Evolutionary conservation across 176 grass and related monocot genomes (phyloP).

Genomic region (Neostapfia colusana): DNA sequence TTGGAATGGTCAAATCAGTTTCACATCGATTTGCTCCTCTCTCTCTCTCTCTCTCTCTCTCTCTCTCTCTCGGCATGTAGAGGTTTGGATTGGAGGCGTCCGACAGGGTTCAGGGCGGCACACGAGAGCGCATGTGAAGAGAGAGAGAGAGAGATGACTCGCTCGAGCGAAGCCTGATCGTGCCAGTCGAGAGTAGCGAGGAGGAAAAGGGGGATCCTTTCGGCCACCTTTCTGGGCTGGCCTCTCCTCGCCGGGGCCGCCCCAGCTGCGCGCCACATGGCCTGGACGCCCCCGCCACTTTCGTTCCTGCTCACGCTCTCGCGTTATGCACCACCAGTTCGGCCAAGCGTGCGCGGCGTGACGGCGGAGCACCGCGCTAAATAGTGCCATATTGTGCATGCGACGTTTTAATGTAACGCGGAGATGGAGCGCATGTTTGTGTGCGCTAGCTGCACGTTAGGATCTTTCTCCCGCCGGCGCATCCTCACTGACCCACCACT

Average conservation of each 20-base stretch:
- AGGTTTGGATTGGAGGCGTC: background rate
- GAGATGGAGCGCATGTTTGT: background rate
- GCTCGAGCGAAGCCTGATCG: background rate
- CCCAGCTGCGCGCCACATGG: conserved; percentile 23
- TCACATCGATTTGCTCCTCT: too few relatives aligned
- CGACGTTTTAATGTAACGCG: background rate
- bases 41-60: too few relatives aligned
- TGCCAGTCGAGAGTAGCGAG: too few relatives aligned
- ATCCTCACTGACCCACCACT: too few relatives aligned
- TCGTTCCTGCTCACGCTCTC: too few relatives aligned
- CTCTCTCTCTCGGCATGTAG: background rate
- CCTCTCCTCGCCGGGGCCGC: background rate
- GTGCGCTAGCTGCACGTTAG: background rate
- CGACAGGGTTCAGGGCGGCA: conserved; percentile 56
- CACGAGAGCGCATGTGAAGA: conserved; percentile 54
- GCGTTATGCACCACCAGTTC: conserved; percentile 1
- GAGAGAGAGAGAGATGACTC: background rate
- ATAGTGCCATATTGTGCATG: background rate
- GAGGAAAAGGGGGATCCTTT: conserved; percentile 15
- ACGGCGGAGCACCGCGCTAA: background rate
- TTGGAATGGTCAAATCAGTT: too few relatives aligned
- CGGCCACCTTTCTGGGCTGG: conserved; percentile 26
- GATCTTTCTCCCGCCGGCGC: background rate
- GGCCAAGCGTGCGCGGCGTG: conserved; percentile 29
- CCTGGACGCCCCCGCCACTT: too few relatives aligned